Evolutionary conservation across 2,329 filamentous ascomycete species (phyloP).

Genomic region (Didymella glomerata): DNA sequence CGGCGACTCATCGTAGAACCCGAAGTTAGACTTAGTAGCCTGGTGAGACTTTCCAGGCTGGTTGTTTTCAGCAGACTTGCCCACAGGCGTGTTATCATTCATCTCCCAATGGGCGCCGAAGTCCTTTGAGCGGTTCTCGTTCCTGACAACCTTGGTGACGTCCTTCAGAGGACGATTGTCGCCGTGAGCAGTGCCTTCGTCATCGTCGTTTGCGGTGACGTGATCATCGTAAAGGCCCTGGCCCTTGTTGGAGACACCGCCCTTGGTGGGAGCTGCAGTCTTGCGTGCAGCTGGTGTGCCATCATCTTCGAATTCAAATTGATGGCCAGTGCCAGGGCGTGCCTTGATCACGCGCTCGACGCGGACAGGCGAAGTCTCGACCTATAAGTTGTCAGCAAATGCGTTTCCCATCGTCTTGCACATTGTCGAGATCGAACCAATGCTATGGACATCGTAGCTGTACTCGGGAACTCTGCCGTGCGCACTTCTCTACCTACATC

Average conservation of each 20-base stretch:
- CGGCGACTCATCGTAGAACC: constrained; percentile 42
- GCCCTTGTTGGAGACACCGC: constrained; percentile 70
- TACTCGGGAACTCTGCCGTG: background rate
- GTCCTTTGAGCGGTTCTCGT: constrained; percentile 76
- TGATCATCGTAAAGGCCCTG: constrained; percentile 80
- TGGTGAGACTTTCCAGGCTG: constrained; percentile 63
- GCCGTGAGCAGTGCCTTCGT: constrained; percentile 57
- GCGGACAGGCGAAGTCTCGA: constrained; percentile 67
- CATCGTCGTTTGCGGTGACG: constrained; percentile 63
- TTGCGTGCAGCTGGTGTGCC: constrained; percentile 64
- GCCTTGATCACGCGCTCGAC: constrained; percentile 69
- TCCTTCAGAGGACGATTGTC: constrained; percentile 64
- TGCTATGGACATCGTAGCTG: background rate
- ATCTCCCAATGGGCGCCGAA: constrained; percentile 82
- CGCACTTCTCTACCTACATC: constrained; percentile 54
- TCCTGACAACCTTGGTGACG: constrained; percentile 77
- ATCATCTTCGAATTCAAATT: constrained; percentile 86
- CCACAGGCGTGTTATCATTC: constrained; percentile 68
- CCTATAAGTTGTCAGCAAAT: constrained; percentile 50
- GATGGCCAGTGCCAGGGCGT: constrained; percentile 79
- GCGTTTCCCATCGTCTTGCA: background rate
- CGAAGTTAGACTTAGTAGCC: constrained; percentile 58
- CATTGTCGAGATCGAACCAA: background rate
- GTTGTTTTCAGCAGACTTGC: constrained; percentile 51
- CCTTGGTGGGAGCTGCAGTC: constrained; percentile 49